phyloP scores from a whole-genome alignment of 176 grass and related monocot genomes.

The Calamus simplicifolius region DNA sequence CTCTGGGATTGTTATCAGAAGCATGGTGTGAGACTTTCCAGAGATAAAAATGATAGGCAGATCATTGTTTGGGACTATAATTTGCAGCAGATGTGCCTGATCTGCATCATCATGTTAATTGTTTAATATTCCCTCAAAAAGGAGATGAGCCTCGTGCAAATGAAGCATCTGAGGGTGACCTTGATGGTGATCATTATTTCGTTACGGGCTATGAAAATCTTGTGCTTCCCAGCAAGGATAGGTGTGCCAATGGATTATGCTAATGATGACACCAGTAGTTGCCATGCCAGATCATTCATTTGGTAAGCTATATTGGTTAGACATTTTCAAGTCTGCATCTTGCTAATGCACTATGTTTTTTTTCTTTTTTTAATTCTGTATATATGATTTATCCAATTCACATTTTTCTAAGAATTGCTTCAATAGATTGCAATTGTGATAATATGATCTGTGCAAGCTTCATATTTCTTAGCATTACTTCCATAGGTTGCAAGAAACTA shows the following conservation, averaged over 20 bases:
- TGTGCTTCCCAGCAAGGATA: conserved; percentile 65
- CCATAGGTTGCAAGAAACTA: too few species aligned
- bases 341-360: too few species aligned
- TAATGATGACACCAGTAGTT: conserved; percentile 22
- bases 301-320: conserved; percentile 23
- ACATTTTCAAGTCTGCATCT: too few species aligned
- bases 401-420: too few species aligned
- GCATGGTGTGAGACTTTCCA: conserved; percentile 45
- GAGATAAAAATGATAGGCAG: conserved; percentile 33
- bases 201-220: conserved; percentile 79
- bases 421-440: too few species aligned
- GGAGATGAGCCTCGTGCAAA: conserved; percentile 77
- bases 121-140: conserved; percentile 73
- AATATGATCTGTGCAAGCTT: too few species aligned
- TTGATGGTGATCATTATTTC: conserved; percentile 90
- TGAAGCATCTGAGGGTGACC: conserved; percentile 85
- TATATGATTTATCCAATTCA: too few species aligned
- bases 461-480: too few species aligned
- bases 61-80: conserved; percentile 55
- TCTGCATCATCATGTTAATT: conserved; percentile 73
- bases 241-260: conserved; percentile 72
- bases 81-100: conserved; percentile 60
- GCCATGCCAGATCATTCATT: conserved; percentile 24
- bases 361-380: too few species aligned
- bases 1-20: conserved; percentile 54